Base-by-base conservation (phyloP, 2,329 filamentous ascomycete species). In the Colletotrichum falcatum region DNA sequence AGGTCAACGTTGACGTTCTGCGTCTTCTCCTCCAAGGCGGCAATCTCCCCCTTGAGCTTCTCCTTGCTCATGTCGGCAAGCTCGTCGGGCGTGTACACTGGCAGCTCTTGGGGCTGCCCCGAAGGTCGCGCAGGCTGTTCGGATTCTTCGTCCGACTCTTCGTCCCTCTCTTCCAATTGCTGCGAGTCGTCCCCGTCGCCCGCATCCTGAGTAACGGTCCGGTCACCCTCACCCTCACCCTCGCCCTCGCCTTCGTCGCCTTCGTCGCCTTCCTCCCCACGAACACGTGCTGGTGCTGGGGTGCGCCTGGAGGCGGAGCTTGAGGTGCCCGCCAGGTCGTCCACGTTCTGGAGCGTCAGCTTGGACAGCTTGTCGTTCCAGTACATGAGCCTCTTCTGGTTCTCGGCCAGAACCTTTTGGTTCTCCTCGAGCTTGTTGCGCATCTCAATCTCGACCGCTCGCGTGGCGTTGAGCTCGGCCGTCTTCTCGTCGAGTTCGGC, bases 361-460 rank as follows among this genome's bases (percentile, higher is more conserved):
- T 97, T 98, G 62, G 87, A 86, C 11, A 97, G 85, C 83, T 98
- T 98, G 71, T 97, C 94, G 65, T 94, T 86, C 94, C 95, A 98
- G 83, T 97, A 94, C 46, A 87, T 88, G 49, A 93, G 87, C 70
- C 93, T 90, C 81, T 93, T 95, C 79, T 97, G 91, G 80, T 97
- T 97, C 77, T 98, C 95, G 0, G 84, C 81, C 18, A 98, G 87
- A 12, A 91, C 89, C 82, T 99, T 99, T 74, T 97, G 93, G 79
- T 95, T 96, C 78, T 98, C 95, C 78, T 98, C 96, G 1, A 99
- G 90, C 83, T 97, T 97, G 82, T 98, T 98, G 73, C 93, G 92
- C 94, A 98, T 98, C 81, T 99, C 96, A 72, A 99, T 98, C 80
- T 99, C 96, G 3, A 92, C 85, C 0, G 94, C 95, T 12, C 95